A percentile compares a stretch with the other conserved stretches of the same genome.
Evolutionary conservation across 768 basidiomycete species (phyloP).

Genomic region (Agrocybe praecox): DNA sequence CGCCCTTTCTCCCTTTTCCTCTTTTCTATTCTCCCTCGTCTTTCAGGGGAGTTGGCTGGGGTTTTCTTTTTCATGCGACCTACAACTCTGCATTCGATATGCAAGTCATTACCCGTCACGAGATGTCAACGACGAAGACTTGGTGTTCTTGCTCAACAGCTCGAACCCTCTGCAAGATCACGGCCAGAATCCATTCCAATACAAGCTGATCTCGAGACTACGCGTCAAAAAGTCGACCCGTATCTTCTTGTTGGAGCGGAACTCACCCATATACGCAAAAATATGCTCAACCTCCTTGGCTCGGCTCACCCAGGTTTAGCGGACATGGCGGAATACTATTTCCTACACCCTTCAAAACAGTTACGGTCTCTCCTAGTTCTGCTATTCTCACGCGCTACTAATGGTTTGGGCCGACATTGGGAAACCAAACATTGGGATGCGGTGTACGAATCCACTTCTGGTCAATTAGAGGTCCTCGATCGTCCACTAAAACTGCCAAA

Average conservation of each 20-base stretch:
- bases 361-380: slow-evolving; percentile 88
- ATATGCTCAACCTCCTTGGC: slow-evolving; percentile 78
- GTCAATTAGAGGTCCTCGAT: slow-evolving; percentile 65
- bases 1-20: slow-evolving; percentile 8
- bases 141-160: slow-evolving; percentile 44
- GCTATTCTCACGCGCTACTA: slow-evolving; percentile 89
- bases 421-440: slow-evolving; percentile 61
- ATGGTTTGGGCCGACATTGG: slow-evolving; percentile 79
- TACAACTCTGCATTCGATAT: slow-evolving; percentile 16
- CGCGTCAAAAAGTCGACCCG: slow-evolving; percentile 54
- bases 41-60: slow-evolving; percentile 2
- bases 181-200: slow-evolving; percentile 31
- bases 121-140: slow-evolving; percentile 35
- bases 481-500: slow-evolving; percentile 76
- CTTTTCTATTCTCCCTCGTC: not conserved
- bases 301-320: slow-evolving; percentile 88
- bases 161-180: slow-evolving; percentile 27
- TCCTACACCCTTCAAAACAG: slow-evolving; percentile 87
- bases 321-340: slow-evolving; percentile 91
- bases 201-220: slow-evolving; percentile 21
- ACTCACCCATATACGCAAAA: slow-evolving; percentile 68
- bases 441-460: slow-evolving; percentile 54
- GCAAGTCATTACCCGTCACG: slow-evolving; percentile 22
- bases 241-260: slow-evolving; percentile 72
- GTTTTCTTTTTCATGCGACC: slow-evolving; percentile 16